phyloP scores from a whole-genome alignment of 176 grass and related monocot species.

The Oropetium thomaeum region DNA sequence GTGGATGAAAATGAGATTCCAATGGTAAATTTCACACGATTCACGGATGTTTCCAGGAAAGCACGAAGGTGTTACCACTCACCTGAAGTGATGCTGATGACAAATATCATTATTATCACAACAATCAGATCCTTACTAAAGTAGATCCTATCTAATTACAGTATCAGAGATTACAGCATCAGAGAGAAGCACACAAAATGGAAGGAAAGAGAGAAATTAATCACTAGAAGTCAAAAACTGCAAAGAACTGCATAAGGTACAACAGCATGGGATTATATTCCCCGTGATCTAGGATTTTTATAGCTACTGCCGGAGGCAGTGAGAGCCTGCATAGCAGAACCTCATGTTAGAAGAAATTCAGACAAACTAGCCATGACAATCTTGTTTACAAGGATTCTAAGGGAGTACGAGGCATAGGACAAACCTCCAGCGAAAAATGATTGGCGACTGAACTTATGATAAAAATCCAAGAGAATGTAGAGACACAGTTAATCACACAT shows the following conservation, averaged over 20 bases:
- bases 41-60: not conserved
- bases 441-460: slow-evolving; percentile 2
- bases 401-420: not conserved
- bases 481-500: slow-evolving; percentile 38
- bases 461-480: slow-evolving; percentile 29
- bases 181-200: slow-evolving; percentile 9
- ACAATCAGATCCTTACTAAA: slow-evolving; percentile 15
- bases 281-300: slow-evolving; percentile 17
- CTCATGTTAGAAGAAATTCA: slow-evolving; percentile 19
- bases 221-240: slow-evolving; percentile 18
- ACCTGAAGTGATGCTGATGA: not conserved
- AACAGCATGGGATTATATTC: slow-evolving; percentile 20
- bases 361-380: not conserved
- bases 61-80: not conserved
- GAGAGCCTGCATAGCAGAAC: slow-evolving; percentile 24
- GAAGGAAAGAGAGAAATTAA: not conserved
- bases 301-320: slow-evolving; percentile 21
- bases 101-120: slow-evolving; percentile 27
- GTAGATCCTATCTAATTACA: slow-evolving; percentile 46
- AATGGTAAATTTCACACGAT: not conserved
- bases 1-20: not conserved
- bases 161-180: slow-evolving; percentile 39
- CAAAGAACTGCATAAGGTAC: slow-evolving; percentile 36
- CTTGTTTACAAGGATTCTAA: not conserved
- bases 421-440: slow-evolving; percentile 41